A percentile compares a stretch with the other conserved stretches of the same genome.
Conservation (phyloP, 331 rosid genomes). For the Pyrus hybrid region DNA sequence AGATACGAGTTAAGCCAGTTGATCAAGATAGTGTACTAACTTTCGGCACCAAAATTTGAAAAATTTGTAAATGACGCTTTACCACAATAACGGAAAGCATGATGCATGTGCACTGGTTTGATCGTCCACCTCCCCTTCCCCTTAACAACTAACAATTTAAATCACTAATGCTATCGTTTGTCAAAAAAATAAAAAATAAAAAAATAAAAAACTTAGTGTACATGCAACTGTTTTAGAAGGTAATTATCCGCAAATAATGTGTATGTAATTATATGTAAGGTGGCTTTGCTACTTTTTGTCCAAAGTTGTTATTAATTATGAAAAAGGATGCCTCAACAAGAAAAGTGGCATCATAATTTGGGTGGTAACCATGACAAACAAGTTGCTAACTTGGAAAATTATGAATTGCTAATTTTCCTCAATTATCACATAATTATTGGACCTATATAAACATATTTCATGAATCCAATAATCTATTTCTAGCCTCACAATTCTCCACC, state of each 20-base stretch:
- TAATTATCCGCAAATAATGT: too few relatives aligned
- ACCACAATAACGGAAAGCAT: too few relatives aligned
- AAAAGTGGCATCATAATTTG: slow-evolving; percentile 7
- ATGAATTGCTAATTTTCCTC: neutral
- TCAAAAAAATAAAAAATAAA: too few relatives aligned
- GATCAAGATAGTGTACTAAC: too few relatives aligned
- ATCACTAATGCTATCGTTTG: too few relatives aligned
- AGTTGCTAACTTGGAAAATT: neutral
- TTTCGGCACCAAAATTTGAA: too few relatives aligned
- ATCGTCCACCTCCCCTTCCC: too few relatives aligned
- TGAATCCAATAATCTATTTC: neutral
- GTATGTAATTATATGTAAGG: neutral
- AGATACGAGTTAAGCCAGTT: too few relatives aligned
- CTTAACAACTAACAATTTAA: too few relatives aligned
- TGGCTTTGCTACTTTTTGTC: neutral
- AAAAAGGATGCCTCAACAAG: slow-evolving; percentile 14
- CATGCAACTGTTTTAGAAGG: neutral
- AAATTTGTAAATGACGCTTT: too few relatives aligned
- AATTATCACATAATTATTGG: neutral
- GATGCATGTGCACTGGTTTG: too few relatives aligned
- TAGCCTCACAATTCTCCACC: slow-evolving; percentile 22
- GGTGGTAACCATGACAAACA: slow-evolving; percentile 14
- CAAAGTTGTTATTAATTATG: slow-evolving; percentile 10
- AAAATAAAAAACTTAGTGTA: neutral
- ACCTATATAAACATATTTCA: slow-evolving; percentile 8